Conservation (phyloP, 2,329 filamentous ascomycete species). For the Arachnopeziza araneosa region DNA sequence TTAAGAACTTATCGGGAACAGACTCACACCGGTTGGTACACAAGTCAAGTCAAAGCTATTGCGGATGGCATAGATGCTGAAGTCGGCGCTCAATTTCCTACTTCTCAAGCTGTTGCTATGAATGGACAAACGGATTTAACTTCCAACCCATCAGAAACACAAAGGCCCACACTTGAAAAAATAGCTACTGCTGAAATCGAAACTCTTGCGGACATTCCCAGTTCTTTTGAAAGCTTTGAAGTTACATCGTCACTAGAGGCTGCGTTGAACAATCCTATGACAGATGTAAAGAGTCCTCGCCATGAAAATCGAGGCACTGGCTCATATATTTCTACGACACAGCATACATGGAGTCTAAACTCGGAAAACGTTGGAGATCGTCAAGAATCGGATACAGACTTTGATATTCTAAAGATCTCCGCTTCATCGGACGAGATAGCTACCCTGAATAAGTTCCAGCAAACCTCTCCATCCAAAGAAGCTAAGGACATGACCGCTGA, state of each 20-base stretch:
- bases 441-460: conserved; percentile 6
- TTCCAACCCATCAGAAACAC: not conserved
- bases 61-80: conserved; percentile 38
- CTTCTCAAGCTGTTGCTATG: conserved; percentile 13
- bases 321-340: not conserved
- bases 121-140: conserved; percentile 5
- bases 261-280: conserved; percentile 22
- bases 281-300: not conserved
- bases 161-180: not conserved
- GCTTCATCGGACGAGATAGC: not conserved
- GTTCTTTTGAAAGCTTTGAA: conserved; percentile 26
- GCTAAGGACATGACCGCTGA: conserved; percentile 64
- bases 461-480: conserved; percentile 18
- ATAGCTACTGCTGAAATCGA: not conserved
- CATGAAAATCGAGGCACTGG: not conserved
- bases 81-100: conserved; percentile 31
- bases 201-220: conserved; percentile 4
- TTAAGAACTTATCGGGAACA: conserved; percentile 71
- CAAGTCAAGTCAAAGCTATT: conserved; percentile 55
- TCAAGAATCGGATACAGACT: not conserved
- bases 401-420: not conserved
- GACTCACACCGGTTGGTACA: conserved; percentile 78
- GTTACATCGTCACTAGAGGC: conserved; percentile 31
- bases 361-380: not conserved
- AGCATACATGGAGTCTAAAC: not conserved